Conservation (phyloP, 805 yeast genomes). For the Candida taoyuanica region DNA sequence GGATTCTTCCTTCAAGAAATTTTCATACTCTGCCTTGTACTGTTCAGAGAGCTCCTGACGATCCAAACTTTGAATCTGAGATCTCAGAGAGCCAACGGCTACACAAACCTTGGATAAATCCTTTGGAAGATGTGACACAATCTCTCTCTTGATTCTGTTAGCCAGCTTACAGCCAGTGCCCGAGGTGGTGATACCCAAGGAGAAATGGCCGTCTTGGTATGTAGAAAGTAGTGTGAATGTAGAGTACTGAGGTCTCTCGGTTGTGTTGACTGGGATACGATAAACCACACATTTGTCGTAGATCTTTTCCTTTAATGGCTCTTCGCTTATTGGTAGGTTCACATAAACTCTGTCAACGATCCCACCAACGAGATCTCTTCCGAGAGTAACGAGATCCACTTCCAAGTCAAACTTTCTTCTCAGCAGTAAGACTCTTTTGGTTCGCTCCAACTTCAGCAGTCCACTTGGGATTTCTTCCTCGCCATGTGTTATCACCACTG, state of each 20-base stretch:
- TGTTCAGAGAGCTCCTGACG: conserved; percentile 24
- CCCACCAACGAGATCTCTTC: conserved; percentile 55
- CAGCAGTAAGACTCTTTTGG: conserved; percentile 28
- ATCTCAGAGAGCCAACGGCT: conserved; percentile 64
- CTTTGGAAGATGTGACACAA: conserved; percentile 58
- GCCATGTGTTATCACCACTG: conserved; percentile 42
- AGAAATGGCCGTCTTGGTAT: conserved; percentile 65
- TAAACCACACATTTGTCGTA: conserved; percentile 48
- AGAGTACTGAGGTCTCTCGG: conserved; percentile 67
- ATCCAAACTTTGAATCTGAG: conserved; percentile 50
- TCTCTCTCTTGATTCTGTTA: conserved; percentile 69
- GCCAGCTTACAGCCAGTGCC: conserved; percentile 91
- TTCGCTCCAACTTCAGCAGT: conserved; percentile 25
- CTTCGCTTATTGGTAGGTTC: conserved; percentile 34
- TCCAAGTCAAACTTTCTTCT: conserved; percentile 32
- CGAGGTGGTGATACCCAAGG: conserved; percentile 76
- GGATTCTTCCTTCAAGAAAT: conserved; percentile 34
- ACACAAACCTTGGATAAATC: conserved; percentile 66
- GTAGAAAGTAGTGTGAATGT: conserved; percentile 76
- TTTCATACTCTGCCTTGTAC: conserved; percentile 24
- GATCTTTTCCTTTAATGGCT: conserved; percentile 35
- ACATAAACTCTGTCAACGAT: conserved; percentile 79
- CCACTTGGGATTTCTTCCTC: conserved; percentile 25
- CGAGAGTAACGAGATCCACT: conserved; percentile 47
- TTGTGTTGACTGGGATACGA: conserved; percentile 79